These are phyloP conservation scores for Tetragonia tetragonoides DNA, from an alignment of 148 eudicot species.

Conservation along the genomic window DNA sequence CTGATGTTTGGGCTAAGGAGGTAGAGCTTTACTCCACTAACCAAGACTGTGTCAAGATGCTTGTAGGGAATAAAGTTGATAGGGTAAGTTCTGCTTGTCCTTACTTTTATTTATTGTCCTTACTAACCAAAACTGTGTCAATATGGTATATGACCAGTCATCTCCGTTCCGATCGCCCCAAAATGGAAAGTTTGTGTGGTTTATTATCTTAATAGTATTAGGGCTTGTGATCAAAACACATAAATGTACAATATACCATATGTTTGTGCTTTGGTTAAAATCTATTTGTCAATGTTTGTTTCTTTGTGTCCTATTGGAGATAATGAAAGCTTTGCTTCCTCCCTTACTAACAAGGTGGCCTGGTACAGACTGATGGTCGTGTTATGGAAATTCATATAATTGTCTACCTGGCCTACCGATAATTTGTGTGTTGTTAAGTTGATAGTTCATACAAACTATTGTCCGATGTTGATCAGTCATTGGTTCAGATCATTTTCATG, in stretches of 20 bases:
- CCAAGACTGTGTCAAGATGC: conserved; percentile 94
- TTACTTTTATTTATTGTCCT: background rate
- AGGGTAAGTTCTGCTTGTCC: conserved; percentile 50
- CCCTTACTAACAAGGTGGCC: background rate
- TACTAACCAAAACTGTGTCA: background rate
- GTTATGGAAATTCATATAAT: background rate
- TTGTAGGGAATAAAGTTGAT: conserved; percentile 96
- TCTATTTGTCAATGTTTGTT: background rate
- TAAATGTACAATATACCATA: background rate
- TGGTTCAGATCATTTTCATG: background rate
- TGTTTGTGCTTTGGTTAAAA: background rate
- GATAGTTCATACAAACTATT: background rate
- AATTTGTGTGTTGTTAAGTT: background rate
- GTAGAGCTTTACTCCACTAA: conserved; percentile 82
- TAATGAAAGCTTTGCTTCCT: background rate
- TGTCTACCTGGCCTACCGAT: background rate
- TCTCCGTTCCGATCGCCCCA: no score
- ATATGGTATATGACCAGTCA: background rate
- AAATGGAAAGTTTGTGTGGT: background rate
- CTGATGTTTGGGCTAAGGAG: conserved; percentile 94
- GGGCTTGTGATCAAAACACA: background rate
- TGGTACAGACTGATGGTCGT: background rate
- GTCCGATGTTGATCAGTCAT: background rate
- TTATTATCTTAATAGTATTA: background rate
- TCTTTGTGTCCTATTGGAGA: background rate